phyloP scores from a whole-genome alignment of 2,329 filamentous ascomycete species.

The Fusarium algeriense region DNA sequence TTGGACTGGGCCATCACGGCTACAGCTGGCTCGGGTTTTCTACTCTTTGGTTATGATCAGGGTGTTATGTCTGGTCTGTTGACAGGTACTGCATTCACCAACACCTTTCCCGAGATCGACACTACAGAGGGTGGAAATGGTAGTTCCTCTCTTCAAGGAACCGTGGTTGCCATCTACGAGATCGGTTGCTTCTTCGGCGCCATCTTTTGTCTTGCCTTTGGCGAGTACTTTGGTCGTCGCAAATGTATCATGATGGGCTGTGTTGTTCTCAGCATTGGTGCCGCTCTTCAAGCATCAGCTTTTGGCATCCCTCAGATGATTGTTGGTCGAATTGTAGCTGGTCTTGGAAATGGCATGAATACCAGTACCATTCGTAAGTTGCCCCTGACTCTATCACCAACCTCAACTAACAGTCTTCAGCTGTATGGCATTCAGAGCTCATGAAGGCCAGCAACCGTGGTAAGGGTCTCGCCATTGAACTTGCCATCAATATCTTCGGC shows the following conservation, averaged over 20 bases:
- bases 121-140: conserved; percentile 54
- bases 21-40: conserved; percentile 53
- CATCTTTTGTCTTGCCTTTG: conserved; percentile 54
- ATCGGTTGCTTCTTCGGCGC: conserved; percentile 63
- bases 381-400: too few species aligned
- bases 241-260: conserved; percentile 57
- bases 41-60: conserved; percentile 53
- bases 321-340: conserved; percentile 59
- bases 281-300: conserved; percentile 56
- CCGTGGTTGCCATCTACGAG: conserved; percentile 61
- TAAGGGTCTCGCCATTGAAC: conserved; percentile 45
- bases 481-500: conserved; percentile 56
- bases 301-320: conserved; percentile 58
- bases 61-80: conserved; percentile 52
- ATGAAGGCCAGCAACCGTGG: conserved; percentile 57
- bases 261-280: conserved; percentile 57
- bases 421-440: conserved; percentile 58
- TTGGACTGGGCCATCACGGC: conserved; percentile 56
- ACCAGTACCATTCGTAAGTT: conserved; percentile 60
- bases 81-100: conserved; percentile 51
- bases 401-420: conserved; percentile 17
- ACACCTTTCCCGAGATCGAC: conserved; percentile 52
- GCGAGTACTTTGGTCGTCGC: conserved; percentile 59
- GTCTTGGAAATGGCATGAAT: conserved; percentile 61
- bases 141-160: conserved; percentile 59